phyloP scores from a whole-genome alignment of 257 asterid species.

The Handroanthus guayacan region DNA sequence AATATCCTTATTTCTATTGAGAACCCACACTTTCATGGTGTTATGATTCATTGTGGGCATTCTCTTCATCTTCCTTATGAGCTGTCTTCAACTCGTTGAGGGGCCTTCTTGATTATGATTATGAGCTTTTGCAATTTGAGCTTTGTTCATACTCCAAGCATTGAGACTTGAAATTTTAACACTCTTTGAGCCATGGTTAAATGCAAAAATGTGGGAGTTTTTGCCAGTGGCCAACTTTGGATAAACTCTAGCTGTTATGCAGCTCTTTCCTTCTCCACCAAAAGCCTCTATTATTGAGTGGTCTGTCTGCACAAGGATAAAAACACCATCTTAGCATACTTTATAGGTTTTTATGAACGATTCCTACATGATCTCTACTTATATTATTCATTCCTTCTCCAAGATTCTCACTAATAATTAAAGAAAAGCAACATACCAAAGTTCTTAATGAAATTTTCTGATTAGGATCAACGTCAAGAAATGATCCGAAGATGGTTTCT shows the following conservation, averaged over 20 bases:
- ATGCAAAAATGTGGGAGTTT: conserved; percentile 43
- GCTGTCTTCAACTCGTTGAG: neutral
- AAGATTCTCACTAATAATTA: too few relatives aligned
- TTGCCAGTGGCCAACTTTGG: conserved; percentile 41
- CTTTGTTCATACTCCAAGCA: conserved; percentile 54
- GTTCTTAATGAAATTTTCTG: conserved; percentile 53
- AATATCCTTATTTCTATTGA: too few relatives aligned
- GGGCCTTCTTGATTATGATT: conserved; percentile 30
- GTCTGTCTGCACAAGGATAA: conserved; percentile 43
- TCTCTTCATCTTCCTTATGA: too few relatives aligned
- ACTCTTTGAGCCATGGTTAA: conserved; percentile 42
- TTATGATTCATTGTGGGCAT: too few relatives aligned
- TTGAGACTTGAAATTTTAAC: conserved; percentile 37
- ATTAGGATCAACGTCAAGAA: conserved; percentile 54
- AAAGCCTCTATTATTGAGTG: conserved; percentile 51
- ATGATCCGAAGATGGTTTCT: conserved; percentile 50
- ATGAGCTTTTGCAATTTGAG: conserved; percentile 36
- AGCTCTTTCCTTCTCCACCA: conserved; percentile 52
- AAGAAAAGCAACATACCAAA: conserved; percentile 41
- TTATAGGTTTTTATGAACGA: too few relatives aligned
- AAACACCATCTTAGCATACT: neutral
- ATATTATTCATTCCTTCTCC: too few relatives aligned
- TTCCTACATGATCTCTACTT: too few relatives aligned
- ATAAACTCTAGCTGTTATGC: conserved; percentile 49
- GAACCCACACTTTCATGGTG: too few relatives aligned